These are phyloP conservation scores for Neurospora pannonica DNA, from an alignment of 495 filamentous ascomycete genomes.

Conservation along the genomic window DNA sequence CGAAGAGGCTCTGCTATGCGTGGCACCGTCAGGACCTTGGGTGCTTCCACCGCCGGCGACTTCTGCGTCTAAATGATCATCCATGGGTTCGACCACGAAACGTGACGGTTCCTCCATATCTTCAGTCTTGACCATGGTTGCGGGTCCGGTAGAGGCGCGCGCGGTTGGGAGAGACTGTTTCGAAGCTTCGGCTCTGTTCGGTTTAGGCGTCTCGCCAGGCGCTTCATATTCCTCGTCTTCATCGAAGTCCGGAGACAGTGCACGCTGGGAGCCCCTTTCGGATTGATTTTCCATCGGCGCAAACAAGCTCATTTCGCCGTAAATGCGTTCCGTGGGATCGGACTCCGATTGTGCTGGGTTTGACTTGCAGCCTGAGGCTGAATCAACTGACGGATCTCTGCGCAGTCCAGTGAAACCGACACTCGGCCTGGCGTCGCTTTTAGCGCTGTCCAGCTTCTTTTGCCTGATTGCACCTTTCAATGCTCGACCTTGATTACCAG, in stretches of 20 bases:
- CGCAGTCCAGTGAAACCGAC: conserved; percentile 33
- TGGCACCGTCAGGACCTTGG: background rate
- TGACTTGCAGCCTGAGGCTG: conserved; percentile 26
- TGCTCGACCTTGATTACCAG: background rate
- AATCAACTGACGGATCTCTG: conserved; percentile 28
- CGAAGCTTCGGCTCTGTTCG: conserved; percentile 33
- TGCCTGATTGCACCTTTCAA: conserved; percentile 3
- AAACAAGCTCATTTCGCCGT: conserved; percentile 45
- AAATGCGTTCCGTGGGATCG: conserved; percentile 47
- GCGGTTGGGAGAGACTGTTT: conserved; percentile 39
- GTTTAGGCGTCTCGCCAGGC: conserved; percentile 35
- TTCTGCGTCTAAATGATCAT: background rate
- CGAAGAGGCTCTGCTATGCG: background rate
- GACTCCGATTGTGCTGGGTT: conserved; percentile 37
- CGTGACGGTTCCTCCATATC: conserved; percentile 6
- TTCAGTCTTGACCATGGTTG: conserved; percentile 32
- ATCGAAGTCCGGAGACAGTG: conserved; percentile 33
- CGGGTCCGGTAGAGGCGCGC: conserved; percentile 45
- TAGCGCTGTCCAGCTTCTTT: conserved; percentile 14
- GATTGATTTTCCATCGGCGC: conserved; percentile 44
- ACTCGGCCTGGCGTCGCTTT: conserved; percentile 20
- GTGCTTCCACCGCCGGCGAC: background rate
- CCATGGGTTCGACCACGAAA: background rate
- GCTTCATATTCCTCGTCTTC: conserved; percentile 9
- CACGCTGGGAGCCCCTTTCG: conserved; percentile 41